Evolutionary conservation across 225 moss, liverwort and hornwort genomes (phyloP).

Genomic region (Polytrichum formosum): DNA sequence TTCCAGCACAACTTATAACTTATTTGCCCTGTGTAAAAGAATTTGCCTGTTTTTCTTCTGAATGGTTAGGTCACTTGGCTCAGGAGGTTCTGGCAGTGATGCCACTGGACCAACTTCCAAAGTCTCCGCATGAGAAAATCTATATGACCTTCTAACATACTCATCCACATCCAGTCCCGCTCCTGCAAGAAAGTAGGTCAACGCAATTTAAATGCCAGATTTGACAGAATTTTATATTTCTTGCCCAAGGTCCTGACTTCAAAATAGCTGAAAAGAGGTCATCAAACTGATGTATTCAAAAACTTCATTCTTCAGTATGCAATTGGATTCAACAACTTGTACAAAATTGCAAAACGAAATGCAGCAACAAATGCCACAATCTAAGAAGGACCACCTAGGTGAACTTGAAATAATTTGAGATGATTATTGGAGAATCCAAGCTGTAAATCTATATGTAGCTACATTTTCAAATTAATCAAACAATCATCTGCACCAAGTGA

Average conservation of each 20-base stretch:
- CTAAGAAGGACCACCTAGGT: no score
- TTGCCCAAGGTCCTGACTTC: no score
- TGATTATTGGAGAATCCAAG: no score
- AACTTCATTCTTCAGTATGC: background rate
- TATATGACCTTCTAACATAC: constrained; percentile 95
- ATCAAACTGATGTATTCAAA: background rate
- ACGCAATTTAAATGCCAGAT: no score
- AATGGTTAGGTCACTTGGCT: constrained; percentile 83
- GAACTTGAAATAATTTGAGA: no score
- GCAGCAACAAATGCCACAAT: no score
- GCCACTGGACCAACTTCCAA: constrained; percentile 98
- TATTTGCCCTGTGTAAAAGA: background rate
- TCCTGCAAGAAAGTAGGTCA: constrained; percentile 39
- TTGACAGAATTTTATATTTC: no score
- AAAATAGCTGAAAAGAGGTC: background rate
- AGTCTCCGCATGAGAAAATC: constrained; percentile 91
- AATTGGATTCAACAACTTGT: background rate
- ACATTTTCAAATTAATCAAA: no score
- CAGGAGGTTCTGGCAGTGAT: constrained; percentile 95
- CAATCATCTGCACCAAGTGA: no score
- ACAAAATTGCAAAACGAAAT: no score
- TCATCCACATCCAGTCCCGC: constrained; percentile 99
- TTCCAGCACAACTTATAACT: no score
- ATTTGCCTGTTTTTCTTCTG: constrained; percentile 80
- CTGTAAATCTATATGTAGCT: no score